Percentiles rank a stretch among this genome's conserved stretches.
Evolutionary conservation across 1,284 basidiomycete genomes (phyloP).

Genomic region (Tilletia horrida): DNA sequence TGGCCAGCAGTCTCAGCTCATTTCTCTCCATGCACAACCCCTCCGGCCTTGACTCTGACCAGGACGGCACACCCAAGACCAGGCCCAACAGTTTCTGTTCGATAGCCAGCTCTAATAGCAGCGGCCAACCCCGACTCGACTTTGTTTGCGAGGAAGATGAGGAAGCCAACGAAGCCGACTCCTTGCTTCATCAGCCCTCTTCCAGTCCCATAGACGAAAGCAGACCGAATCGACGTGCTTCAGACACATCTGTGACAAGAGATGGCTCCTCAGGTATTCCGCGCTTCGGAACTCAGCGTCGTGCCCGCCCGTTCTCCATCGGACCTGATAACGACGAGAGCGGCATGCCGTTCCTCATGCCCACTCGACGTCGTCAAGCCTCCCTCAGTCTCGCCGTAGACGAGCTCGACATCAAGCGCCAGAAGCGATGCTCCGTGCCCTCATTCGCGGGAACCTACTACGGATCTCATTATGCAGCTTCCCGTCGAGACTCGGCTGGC

Average conservation of each 20-base stretch:
- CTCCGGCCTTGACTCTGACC: neutral
- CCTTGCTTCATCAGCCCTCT: neutral
- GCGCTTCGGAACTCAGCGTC: too few species aligned
- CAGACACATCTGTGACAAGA: too few species aligned
- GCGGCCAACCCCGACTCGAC: neutral
- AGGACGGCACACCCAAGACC: neutral
- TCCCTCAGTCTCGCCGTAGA: conserved; percentile 9
- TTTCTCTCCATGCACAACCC: conserved; percentile 3
- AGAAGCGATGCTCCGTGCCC: conserved; percentile 8
- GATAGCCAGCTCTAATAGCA: neutral
- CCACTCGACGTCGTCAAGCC: neutral
- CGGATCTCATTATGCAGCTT: neutral
- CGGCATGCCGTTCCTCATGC: too few species aligned
- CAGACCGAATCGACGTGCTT: neutral
- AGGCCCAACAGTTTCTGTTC: conserved; percentile 10
- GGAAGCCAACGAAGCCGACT: neutral
- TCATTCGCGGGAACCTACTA: neutral
- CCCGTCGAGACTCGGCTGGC: neutral
- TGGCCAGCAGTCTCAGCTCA: neutral
- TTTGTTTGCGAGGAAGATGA: conserved; percentile 1
- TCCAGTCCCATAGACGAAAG: neutral
- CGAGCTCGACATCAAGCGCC: conserved; percentile 9
- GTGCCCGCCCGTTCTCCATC: too few species aligned
- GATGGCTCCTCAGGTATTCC: too few species aligned
- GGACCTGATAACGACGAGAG: too few species aligned